phyloP scores from a whole-genome alignment of 441 rosid species.

The Adansonia madagascariensis region DNA sequence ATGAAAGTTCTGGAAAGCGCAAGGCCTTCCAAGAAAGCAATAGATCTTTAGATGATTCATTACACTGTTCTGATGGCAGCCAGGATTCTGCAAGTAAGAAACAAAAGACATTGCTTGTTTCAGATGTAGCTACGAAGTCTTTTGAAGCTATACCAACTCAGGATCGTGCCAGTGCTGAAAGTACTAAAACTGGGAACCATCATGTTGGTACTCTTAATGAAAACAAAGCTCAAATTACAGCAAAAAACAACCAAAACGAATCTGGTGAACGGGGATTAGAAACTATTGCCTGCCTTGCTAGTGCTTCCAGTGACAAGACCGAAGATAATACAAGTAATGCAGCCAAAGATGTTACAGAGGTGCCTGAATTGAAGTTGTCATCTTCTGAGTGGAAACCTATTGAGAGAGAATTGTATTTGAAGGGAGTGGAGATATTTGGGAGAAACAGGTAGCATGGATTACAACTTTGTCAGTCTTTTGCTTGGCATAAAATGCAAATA shows the following conservation, averaged over 20 bases:
- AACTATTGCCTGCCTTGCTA: slow-evolving; percentile 29
- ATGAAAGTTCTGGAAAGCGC: slow-evolving; percentile 50
- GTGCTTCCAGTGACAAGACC: slow-evolving; percentile 20
- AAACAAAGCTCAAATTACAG: slow-evolving; percentile 34
- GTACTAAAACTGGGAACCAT: slow-evolving; percentile 24
- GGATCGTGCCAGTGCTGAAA: slow-evolving; percentile 38
- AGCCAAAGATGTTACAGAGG: slow-evolving; percentile 36
- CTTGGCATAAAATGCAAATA: slow-evolving; percentile 18
- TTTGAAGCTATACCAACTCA: slow-evolving; percentile 34
- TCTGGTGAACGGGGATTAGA: slow-evolving; percentile 25
- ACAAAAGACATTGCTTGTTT: slow-evolving; percentile 48
- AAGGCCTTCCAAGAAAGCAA: slow-evolving; percentile 37
- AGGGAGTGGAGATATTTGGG: slow-evolving; percentile 88
- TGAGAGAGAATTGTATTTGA: slow-evolving; percentile 70
- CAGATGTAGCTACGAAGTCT: slow-evolving; percentile 35
- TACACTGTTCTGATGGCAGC: slow-evolving; percentile 34
- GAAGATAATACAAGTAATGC: slow-evolving; percentile 36
- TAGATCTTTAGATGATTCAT: slow-evolving; percentile 27
- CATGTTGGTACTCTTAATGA: slow-evolving; percentile 24
- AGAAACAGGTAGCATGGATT: slow-evolving; percentile 73
- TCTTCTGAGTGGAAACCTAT: slow-evolving; percentile 66
- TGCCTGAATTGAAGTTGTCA: slow-evolving; percentile 40
- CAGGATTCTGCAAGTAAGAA: slow-evolving; percentile 48
- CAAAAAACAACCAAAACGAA: slow-evolving; percentile 29
- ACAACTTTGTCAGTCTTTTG: neutral